Base-by-base conservation (phyloP, 495 filamentous ascomycete species). In the Neurospora pannonica region DNA sequence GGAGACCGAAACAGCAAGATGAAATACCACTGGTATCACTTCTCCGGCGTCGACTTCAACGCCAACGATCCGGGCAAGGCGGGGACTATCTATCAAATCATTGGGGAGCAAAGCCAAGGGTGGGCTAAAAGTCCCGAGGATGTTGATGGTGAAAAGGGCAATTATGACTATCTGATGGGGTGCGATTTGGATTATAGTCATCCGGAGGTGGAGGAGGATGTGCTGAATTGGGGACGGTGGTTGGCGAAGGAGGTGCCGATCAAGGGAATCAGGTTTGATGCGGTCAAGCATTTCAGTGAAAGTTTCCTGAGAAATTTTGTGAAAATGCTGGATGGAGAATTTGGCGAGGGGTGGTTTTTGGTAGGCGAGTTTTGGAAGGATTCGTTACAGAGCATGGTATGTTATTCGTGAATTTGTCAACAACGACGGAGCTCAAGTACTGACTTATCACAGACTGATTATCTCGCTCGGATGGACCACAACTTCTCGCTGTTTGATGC, bases 311-410 rank as follows among this genome's bases (percentile, higher is more conserved):
- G 84, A 38, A 83, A 87, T 4, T 91, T 93, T 74, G 85, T 92
- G 37, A 78, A 81, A 3, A 80, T 86, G 70, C 75, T 93, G 46
- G 85, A 89, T 38, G 78, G 85, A 37, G 80, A 78, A 1, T 81
- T 84, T 69, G 88, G 87, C 13, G 76, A 82, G 5, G 85, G 89
- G 10, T 89, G 87, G 79, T 92, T 92, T 75, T 84, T 91, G 39
- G 90, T 94, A 5, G 91, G 90, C 42, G 92, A 94, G 76, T 92
- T 89, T 77, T 94, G 91, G 91, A 79, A 87, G 72, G 89, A 87
- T 31, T 86, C 90, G 70, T 74, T 86, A 3, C 70, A 82, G 5
- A 81, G 85, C 71, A 86, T 93, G 79, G 75, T 60, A 60, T 60
- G 24, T 60, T 15, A 5, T 60, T 60, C 2, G 4, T 28, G 21